phyloP scores from a whole-genome alignment of 2,329 filamentous ascomycete species.

The Pseudogymnoascus sp. region DNA sequence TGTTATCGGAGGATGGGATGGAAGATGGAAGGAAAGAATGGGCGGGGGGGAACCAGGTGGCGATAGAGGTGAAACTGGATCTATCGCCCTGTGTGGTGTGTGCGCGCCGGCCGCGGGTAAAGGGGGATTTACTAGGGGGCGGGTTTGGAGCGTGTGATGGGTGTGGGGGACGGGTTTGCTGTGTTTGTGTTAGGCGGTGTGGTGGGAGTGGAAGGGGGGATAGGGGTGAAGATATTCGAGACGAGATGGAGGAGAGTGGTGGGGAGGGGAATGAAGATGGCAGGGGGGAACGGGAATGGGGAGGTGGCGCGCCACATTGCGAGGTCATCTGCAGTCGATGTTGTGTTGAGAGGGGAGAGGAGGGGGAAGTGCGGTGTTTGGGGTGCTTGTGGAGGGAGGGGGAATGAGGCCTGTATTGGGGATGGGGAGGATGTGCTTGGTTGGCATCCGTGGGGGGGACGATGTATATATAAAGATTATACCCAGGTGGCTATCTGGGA shows the following conservation, averaged over 20 bases:
- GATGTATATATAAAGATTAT: conserved; percentile 6
- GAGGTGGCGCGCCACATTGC: conserved; percentile 16
- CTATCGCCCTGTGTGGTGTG: conserved; percentile 61
- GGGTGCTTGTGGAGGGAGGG: conserved; percentile 43
- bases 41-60: not conserved
- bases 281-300: not conserved
- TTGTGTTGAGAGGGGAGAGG: conserved; percentile 56
- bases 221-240: not conserved
- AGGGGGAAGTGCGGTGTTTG: conserved; percentile 61
- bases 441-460: not conserved
- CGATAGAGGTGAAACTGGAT: conserved; percentile 14
- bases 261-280: not conserved
- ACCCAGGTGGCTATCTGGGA: not conserved
- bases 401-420: not conserved
- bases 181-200: conserved; percentile 61
- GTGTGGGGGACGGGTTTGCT: conserved; percentile 58
- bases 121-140: conserved; percentile 50
- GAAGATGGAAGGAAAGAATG: not conserved
- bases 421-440: not conserved
- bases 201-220: conserved; percentile 38
- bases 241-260: conserved; percentile 10
- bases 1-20: not conserved
- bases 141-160: conserved; percentile 57
- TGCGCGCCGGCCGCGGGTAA: conserved; percentile 56
- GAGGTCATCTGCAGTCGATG: conserved; percentile 58